phyloP scores from a whole-genome alignment of 352 stramenopile species.

The Pythium vanterpoolii region DNA sequence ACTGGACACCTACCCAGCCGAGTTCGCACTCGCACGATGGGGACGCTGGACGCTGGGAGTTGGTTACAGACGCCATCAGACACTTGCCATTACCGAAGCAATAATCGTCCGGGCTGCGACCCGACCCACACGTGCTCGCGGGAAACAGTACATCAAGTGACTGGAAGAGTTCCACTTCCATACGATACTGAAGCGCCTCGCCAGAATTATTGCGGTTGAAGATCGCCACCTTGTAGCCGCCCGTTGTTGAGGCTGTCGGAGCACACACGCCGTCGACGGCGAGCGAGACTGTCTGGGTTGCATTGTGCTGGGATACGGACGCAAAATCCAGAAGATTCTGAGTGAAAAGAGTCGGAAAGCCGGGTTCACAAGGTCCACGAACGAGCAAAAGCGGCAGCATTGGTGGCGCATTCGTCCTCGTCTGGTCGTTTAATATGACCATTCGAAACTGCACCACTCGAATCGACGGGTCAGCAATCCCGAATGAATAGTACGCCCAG shows the following conservation, averaged over 20 bases:
- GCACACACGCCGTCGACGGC: slow-evolving; percentile 44
- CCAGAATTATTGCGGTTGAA: slow-evolving; percentile 63
- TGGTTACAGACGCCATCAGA: slow-evolving; percentile 23
- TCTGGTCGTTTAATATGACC: slow-evolving; percentile 43
- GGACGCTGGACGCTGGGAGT: slow-evolving; percentile 3
- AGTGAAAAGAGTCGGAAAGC: slow-evolving; percentile 46
- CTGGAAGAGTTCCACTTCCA: slow-evolving; percentile 39
- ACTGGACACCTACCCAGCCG: slow-evolving; percentile 57
- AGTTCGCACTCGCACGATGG: slow-evolving; percentile 50
- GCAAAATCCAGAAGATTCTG: slow-evolving; percentile 52
- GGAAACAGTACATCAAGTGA: slow-evolving; percentile 25
- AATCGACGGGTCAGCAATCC: slow-evolving; percentile 40
- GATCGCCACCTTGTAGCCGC: slow-evolving; percentile 73
- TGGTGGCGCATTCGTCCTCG: slow-evolving; percentile 30
- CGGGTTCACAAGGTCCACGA: slow-evolving; percentile 39
- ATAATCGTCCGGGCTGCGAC: slow-evolving; percentile 24
- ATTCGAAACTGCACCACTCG: slow-evolving; percentile 47
- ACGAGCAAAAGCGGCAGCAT: slow-evolving; percentile 52
- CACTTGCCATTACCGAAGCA: slow-evolving; percentile 56
- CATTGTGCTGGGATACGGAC: slow-evolving; percentile 21
- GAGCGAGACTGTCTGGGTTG: slow-evolving; percentile 38
- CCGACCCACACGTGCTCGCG: slow-evolving; percentile 18
- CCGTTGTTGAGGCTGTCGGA: slow-evolving; percentile 23
- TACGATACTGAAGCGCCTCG: slow-evolving; percentile 32
- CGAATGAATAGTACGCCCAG: slow-evolving; percentile 71